Evolutionary conservation across 805 yeast species (phyloP).

Genomic region (Candida orba): DNA sequence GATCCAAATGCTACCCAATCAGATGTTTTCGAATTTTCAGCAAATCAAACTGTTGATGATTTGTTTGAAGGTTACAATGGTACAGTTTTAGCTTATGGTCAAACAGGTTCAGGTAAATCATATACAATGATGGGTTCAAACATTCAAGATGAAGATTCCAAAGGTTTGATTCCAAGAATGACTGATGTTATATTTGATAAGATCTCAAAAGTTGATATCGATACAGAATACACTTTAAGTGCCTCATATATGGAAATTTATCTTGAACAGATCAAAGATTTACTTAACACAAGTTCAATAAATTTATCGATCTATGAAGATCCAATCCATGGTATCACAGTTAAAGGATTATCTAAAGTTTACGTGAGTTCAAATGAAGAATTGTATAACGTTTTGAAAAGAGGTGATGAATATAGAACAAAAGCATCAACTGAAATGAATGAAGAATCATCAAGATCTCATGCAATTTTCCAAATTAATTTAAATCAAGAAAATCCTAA

Average conservation of each 20-base stretch:
- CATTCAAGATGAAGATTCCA: slow-evolving; percentile 12
- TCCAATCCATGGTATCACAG: slow-evolving; percentile 56
- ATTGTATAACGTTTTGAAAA: slow-evolving; percentile 46
- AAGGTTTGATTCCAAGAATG: slow-evolving; percentile 69
- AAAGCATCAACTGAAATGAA: slow-evolving; percentile 64
- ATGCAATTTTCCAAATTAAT: slow-evolving; percentile 66
- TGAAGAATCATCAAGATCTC: slow-evolving; percentile 69
- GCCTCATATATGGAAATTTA: slow-evolving; percentile 77
- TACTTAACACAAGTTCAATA: slow-evolving; percentile 31
- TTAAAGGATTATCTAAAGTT: slow-evolving; percentile 58
- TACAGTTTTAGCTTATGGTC: slow-evolving; percentile 73
- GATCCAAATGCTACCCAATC: slow-evolving; percentile 42
- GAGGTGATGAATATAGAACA: slow-evolving; percentile 51
- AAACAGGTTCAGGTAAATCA: slow-evolving; percentile 79
- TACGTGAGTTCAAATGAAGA: slow-evolving; percentile 55
- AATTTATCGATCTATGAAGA: slow-evolving; percentile 53
- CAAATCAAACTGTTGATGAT: slow-evolving; percentile 59
- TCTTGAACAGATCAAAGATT: slow-evolving; percentile 68
- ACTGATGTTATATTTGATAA: slow-evolving; percentile 55
- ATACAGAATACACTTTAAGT: slow-evolving; percentile 51
- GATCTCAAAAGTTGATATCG: slow-evolving; percentile 38
- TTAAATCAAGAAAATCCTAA: slow-evolving; percentile 52
- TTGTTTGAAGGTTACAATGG: slow-evolving; percentile 72
- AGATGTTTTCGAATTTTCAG: slow-evolving; percentile 52
- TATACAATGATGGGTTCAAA: slow-evolving; percentile 66